Evolutionary conservation across 495 filamentous ascomycete species (phyloP).

Genomic region (Podospora tetraspora): DNA sequence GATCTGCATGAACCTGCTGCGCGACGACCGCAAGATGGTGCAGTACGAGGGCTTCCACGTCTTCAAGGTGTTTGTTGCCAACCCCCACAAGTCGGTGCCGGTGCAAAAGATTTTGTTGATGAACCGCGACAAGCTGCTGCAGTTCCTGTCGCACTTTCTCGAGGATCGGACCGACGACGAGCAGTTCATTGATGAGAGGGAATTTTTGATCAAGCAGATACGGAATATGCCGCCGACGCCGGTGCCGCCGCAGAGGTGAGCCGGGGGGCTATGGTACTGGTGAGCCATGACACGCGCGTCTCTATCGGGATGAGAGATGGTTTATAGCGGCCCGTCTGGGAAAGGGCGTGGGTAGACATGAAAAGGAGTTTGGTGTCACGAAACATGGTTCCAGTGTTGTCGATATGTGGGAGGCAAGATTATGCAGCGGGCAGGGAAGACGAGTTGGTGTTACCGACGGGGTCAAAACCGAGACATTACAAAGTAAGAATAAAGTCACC

Average conservation of each 20-base stretch:
- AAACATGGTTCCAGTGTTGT: neutral
- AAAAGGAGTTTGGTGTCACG: neutral
- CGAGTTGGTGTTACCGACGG: neutral
- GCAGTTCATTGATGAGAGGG: slow-evolving; percentile 97
- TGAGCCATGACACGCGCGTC: neutral
- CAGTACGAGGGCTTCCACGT: slow-evolving; percentile 99
- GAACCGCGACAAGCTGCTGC: slow-evolving; percentile 84
- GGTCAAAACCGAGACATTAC: neutral
- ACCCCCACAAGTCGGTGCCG: slow-evolving; percentile 89
- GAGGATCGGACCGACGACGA: slow-evolving; percentile 96
- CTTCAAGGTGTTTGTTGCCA: slow-evolving; percentile 99
- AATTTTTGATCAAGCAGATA: slow-evolving; percentile 93
- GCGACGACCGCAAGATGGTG: slow-evolving; percentile 95
- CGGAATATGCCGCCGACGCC: slow-evolving; percentile 66
- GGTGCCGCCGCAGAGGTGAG: slow-evolving; percentile 44
- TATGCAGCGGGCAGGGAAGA: neutral
- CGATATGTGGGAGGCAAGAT: neutral
- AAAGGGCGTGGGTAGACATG: neutral
- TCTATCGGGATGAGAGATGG: neutral
- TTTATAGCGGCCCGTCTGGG: neutral
- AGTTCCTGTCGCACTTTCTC: slow-evolving; percentile 84
- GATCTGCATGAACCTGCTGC: slow-evolving; percentile 92
- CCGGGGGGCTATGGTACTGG: neutral
- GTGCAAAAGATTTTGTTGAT: slow-evolving; percentile 94
- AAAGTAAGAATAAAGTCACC: neutral